Evolutionary conservation across 768 basidiomycete genomes (phyloP).

Genomic region (Panaeolus papilionaceus): DNA sequence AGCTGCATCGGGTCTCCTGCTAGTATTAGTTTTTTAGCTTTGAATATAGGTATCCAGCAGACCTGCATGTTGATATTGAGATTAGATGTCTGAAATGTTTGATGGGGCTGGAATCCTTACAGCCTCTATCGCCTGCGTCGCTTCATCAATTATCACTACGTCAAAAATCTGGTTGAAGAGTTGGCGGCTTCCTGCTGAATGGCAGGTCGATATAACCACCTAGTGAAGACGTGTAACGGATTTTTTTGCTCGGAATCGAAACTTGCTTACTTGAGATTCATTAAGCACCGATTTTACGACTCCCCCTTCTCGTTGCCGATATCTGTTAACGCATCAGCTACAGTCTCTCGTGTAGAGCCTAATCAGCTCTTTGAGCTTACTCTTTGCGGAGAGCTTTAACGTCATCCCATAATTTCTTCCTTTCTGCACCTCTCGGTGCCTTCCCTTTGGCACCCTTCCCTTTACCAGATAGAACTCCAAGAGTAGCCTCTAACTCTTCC

Average conservation of each 20-base stretch:
- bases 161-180: constrained; percentile 83
- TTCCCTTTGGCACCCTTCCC: constrained; percentile 80
- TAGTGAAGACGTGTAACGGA: constrained; percentile 31
- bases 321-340: constrained; percentile 51
- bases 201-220: constrained; percentile 94
- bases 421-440: constrained; percentile 69
- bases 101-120: constrained; percentile 46
- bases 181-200: constrained; percentile 89
- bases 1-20: constrained; percentile 97
- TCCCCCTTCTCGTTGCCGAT: constrained; percentile 86
- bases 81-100: constrained; percentile 19
- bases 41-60: constrained; percentile 96
- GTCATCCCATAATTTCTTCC: constrained; percentile 87
- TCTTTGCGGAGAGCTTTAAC: constrained; percentile 90
- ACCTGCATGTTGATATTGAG: constrained; percentile 47
- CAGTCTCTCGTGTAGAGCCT: background rate
- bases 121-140: constrained; percentile 95
- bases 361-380: constrained; percentile 47
- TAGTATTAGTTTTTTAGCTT: constrained; percentile 86
- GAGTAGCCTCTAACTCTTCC: constrained; percentile 75
- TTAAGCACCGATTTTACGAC: constrained; percentile 83
- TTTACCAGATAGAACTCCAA: constrained; percentile 71
- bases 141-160: constrained; percentile 96
- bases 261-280: constrained; percentile 67
- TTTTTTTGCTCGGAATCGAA: background rate